Evolutionary conservation across 495 filamentous ascomycete species (phyloP).

Genomic region (Usnea hakonensis): DNA sequence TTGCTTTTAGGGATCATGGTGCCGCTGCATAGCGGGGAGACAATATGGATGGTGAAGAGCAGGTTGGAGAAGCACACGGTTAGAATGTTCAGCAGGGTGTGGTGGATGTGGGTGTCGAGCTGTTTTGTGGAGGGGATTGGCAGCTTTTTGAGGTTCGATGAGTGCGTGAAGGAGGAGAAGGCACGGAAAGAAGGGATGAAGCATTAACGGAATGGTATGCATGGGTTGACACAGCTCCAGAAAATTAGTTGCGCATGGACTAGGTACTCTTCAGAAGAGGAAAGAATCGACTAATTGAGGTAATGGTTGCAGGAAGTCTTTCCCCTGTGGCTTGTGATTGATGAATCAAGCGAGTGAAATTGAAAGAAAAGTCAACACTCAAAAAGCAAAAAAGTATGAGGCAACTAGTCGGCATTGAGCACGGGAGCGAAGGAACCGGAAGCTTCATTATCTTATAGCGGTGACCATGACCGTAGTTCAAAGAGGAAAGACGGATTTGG

Average conservation of each 20-base stretch:
- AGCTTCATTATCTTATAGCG: not conserved
- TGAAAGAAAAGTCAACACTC: not conserved
- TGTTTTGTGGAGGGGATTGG: slow-evolving; percentile 54
- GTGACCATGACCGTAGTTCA: not conserved
- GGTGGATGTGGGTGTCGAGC: slow-evolving; percentile 54
- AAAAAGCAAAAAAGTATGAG: not conserved
- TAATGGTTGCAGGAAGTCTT: not conserved
- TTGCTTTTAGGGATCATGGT: slow-evolving; percentile 40
- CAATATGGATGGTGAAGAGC: slow-evolving; percentile 38
- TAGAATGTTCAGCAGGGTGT: slow-evolving; percentile 41
- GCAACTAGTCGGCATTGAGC: not conserved
- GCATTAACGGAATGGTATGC: not conserved
- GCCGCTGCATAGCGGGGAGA: slow-evolving; percentile 48
- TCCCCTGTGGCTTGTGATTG: not conserved
- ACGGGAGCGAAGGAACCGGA: not conserved
- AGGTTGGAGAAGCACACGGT: slow-evolving; percentile 52
- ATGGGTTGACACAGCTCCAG: too few species aligned
- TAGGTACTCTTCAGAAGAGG: not conserved
- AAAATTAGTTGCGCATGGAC: not conserved
- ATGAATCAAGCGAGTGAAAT: not conserved
- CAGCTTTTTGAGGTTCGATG: slow-evolving; percentile 47
- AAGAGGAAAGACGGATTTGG: not conserved
- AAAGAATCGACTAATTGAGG: not conserved
- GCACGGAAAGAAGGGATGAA: slow-evolving; percentile 36
- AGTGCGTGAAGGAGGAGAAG: slow-evolving; percentile 44